These are phyloP conservation scores for Xenosphaeropsis pyriputrescens DNA, from an alignment of 2,329 filamentous ascomycete genomes.

Conservation along the genomic window DNA sequence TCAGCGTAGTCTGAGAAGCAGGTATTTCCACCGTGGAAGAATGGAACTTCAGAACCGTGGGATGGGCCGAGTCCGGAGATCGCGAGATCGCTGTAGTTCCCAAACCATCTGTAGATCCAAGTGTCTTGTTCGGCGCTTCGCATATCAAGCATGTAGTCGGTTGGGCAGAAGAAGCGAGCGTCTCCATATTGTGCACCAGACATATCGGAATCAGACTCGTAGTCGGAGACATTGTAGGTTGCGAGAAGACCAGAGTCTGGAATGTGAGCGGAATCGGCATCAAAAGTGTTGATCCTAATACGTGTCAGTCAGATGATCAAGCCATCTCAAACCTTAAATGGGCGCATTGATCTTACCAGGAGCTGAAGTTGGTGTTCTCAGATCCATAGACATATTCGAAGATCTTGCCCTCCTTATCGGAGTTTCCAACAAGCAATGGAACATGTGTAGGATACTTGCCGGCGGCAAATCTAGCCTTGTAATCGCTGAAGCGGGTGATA, in stretches of 20 bases:
- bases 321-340: no score
- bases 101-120: conserved; percentile 28
- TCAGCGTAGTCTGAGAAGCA: conserved; percentile 19
- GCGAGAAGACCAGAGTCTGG: conserved; percentile 17
- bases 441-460: conserved; percentile 19
- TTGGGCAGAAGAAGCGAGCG: conserved; percentile 28
- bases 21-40: conserved; percentile 29
- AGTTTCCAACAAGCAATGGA: conserved; percentile 21
- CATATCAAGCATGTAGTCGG: conserved; percentile 23
- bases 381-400: conserved; percentile 20
- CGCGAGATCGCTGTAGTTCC: conserved; percentile 24
- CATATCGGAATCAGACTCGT: conserved; percentile 20
- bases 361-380: conserved; percentile 17
- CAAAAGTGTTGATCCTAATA: conserved; percentile 17
- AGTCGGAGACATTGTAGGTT: conserved; percentile 22
- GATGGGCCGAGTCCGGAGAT: conserved; percentile 20
- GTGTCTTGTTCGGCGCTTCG: conserved; percentile 22
- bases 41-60: conserved; percentile 26
- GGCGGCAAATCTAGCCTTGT: conserved; percentile 12
- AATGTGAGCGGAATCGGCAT: conserved; percentile 24
- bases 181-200: conserved; percentile 29
- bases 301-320: no score
- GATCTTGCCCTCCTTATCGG: conserved; percentile 21
- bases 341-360: conserved; percentile 7
- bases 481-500: conserved; percentile 19